These are phyloP conservation scores for Amanita brunnescens DNA, from an alignment of 768 basidiomycete genomes.

Conservation along the genomic window DNA sequence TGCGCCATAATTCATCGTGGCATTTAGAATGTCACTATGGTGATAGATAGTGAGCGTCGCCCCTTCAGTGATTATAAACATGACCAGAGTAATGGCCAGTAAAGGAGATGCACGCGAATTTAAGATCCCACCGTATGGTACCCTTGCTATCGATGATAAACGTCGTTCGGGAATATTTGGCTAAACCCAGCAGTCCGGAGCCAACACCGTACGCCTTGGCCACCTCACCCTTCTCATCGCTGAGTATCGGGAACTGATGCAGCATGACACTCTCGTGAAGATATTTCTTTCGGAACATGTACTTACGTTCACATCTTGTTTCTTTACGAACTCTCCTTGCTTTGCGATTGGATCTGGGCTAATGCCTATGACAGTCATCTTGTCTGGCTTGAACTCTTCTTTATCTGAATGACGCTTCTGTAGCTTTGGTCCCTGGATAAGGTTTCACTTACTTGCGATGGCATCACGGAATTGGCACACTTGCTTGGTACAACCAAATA, in stretches of 20 bases:
- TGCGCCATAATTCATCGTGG: conserved; percentile 52
- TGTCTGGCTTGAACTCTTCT: conserved; percentile 53
- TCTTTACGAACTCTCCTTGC: conserved; percentile 69
- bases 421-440: conserved; percentile 1
- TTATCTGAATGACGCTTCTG: conserved; percentile 35
- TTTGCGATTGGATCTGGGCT: conserved; percentile 64
- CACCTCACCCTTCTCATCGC: conserved; percentile 55
- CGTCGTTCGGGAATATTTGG: conserved; percentile 53
- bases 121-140: conserved; percentile 43
- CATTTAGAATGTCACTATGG: conserved; percentile 47
- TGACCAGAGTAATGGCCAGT: neutral
- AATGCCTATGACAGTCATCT: conserved; percentile 64
- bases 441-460: conserved; percentile 39
- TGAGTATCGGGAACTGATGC: conserved; percentile 67
- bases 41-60: too few relatives aligned
- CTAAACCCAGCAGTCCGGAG: conserved; percentile 58
- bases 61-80: neutral
- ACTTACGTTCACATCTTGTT: conserved; percentile 54
- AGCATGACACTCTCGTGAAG: neutral
- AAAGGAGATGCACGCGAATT: neutral
- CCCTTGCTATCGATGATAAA: conserved; percentile 72
- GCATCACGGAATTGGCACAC: conserved; percentile 81
- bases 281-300: too few relatives aligned
- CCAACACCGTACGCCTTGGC: conserved; percentile 60
- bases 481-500: conserved; percentile 69